These are phyloP conservation scores for Chloranthus sessilifolius DNA, from an alignment of 164 flowering plant species.

Conservation along the genomic window DNA sequence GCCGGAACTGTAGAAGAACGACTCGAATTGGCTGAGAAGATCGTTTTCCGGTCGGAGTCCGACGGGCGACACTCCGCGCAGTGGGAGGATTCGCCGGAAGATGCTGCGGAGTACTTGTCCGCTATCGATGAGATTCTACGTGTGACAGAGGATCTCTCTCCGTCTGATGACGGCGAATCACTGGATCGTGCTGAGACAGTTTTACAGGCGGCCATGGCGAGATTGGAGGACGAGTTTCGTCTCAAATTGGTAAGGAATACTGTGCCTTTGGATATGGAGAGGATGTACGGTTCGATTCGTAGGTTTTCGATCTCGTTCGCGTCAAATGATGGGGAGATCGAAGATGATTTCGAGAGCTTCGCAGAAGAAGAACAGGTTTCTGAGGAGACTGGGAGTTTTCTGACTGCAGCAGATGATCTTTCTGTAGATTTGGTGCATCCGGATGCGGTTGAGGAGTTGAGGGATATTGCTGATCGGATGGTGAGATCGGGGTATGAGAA, in stretches of 20 bases:
- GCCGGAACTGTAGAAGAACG: conserved; percentile 9
- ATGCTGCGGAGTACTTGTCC: conserved; percentile 30
- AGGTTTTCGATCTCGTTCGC: conserved; percentile 47
- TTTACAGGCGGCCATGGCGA: conserved; percentile 51
- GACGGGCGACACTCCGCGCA: not conserved
- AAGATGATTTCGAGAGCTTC: conserved; percentile 15
- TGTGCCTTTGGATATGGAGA: conserved; percentile 44
- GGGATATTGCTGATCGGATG: conserved; percentile 81
- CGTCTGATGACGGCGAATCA: conserved; percentile 4
- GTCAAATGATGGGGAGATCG: conserved; percentile 25
- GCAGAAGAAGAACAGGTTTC: too few species aligned
- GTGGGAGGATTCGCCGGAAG: conserved; percentile 39
- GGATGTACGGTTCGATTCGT: conserved; percentile 53
- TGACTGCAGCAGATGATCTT: conserved; percentile 39
- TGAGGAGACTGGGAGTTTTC: conserved; percentile 8
- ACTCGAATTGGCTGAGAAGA: conserved; percentile 36
- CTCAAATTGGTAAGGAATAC: conserved; percentile 33
- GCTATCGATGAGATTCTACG: conserved; percentile 47
- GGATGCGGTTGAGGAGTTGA: conserved; percentile 48
- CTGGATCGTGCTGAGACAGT: conserved; percentile 42
- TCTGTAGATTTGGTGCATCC: conserved; percentile 55
- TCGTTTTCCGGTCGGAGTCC: conserved; percentile 30
- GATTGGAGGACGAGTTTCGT: conserved; percentile 61
- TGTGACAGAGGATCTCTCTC: conserved; percentile 26
- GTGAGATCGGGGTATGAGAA: conserved; percentile 73